Evolutionary conservation across 768 basidiomycete species (phyloP).

Genomic region (Agrocybe praecox): DNA sequence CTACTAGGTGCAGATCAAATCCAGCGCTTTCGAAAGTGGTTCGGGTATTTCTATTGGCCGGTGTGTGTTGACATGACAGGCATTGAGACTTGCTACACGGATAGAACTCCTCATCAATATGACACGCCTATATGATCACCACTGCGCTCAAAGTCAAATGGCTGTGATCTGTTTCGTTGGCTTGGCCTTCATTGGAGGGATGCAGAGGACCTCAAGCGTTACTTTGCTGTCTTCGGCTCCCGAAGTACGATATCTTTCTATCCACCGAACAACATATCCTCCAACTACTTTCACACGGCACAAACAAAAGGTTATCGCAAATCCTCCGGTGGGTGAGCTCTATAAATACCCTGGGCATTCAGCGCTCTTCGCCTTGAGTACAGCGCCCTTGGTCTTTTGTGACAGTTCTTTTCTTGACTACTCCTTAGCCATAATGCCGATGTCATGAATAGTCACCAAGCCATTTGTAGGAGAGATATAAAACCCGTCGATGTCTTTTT

Average conservation of each 20-base stretch:
- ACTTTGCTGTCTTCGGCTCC: neutral
- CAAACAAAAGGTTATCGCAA: no score
- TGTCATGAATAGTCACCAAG: conserved; percentile 11
- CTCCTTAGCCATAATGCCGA: conserved; percentile 7
- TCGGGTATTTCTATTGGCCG: conserved; percentile 4
- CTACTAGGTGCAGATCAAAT: neutral
- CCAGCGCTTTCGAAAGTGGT: neutral
- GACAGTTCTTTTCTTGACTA: conserved; percentile 21
- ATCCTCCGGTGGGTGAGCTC: neutral
- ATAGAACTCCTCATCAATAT: conserved; percentile 8
- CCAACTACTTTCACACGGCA: no score
- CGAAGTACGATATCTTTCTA: neutral
- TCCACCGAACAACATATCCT: neutral
- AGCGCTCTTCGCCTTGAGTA: conserved; percentile 12
- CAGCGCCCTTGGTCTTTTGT: conserved; percentile 17
- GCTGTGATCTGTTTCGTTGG: conserved; percentile 7
- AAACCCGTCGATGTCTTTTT: conserved; percentile 8
- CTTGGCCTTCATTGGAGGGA: neutral
- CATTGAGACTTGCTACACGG: conserved; percentile 4
- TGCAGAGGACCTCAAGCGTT: neutral
- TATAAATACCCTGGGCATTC: neutral
- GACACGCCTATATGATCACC: conserved; percentile 16
- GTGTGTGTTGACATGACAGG: conserved; percentile 11
- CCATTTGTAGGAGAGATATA: conserved; percentile 13
- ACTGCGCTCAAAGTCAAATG: conserved; percentile 20